Conservation (phyloP, 2,329 filamentous ascomycete genomes). For the Corinectria fuckeliana region DNA sequence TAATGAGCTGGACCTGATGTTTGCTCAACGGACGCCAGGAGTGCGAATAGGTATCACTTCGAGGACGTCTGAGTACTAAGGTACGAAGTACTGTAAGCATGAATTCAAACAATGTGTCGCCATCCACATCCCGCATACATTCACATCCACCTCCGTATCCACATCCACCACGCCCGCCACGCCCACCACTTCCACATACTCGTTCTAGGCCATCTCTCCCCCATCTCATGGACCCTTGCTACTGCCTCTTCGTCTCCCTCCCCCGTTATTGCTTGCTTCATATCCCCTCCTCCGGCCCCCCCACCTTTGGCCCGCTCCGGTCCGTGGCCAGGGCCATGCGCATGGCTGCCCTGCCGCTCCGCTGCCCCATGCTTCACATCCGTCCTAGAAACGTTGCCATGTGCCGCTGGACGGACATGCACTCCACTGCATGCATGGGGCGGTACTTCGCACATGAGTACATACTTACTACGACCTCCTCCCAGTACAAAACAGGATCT, state of each 20-base stretch:
- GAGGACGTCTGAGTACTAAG: too few relatives aligned
- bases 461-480: too few relatives aligned
- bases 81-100: neutral
- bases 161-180: neutral
- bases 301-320: constrained; percentile 11
- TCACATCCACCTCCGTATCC: neutral
- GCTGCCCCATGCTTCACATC: constrained; percentile 5
- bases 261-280: too few relatives aligned
- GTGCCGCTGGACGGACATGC: constrained; percentile 11
- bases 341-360: constrained; percentile 3
- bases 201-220: neutral
- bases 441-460: neutral
- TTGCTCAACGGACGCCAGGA: neutral
- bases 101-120: neutral
- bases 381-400: constrained; percentile 5
- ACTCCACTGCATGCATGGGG: constrained; percentile 2
- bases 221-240: constrained; percentile 11
- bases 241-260: constrained; percentile 16
- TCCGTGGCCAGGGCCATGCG: neutral
- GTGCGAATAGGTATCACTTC: too few relatives aligned
- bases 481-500: too few relatives aligned
- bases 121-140: neutral
- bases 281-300: neutral
- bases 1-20: neutral
- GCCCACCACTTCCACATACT: neutral